Base-by-base conservation (phyloP, 208 protist species). In the Wallacemonas sp. region DNA sequence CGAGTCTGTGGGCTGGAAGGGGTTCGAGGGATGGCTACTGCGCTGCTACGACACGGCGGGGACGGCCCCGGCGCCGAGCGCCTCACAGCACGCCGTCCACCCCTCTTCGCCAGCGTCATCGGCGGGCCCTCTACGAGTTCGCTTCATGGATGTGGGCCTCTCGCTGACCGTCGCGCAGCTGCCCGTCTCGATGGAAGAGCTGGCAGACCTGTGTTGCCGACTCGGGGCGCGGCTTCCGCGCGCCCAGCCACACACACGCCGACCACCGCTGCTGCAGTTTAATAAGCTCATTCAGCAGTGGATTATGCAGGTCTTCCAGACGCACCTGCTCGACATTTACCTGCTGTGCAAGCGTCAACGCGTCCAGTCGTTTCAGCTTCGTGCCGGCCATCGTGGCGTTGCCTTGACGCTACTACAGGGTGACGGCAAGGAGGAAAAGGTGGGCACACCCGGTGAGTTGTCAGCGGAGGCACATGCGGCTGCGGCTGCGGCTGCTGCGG, bases 201-300 rank as follows among this genome's bases (percentile, higher is more conserved):
- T 91, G 12, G 84, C 80, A 3, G 84, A 91, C 54, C 61, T 83
- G 9, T 44, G 87, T 22, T 87, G 78, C 44, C 84, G 84, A 17
- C 68, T 85, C 29, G 84, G 84, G 55, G 65, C 74, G 15, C 46
- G 64, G n/a, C 50, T 91, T 6, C 77, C 72, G 26, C 53, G 68
- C 26, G n/a, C n/a, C n/a, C 65, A 75, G 39, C 63, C 48, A 64
- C 53, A 63, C 60, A 30, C 44, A 19, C 41, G 69, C 53, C 55
- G 62, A 36, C 50, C 62, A 65, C 50, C 76, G 17, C 30, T 77
- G 19, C 66, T 81, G 1, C 59, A 58, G 24, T 48, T 57, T 32
- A 57, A 32, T 32, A 57, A 57, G n/a, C 26, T 32, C 52, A 12
- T 26, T 59, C 24, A 63, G 61, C 52, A 33, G 33, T 44, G 63